These are phyloP conservation scores for Curvularia spicifera DNA, from an alignment of 2,329 filamentous ascomycete species.

Conservation along the genomic window DNA sequence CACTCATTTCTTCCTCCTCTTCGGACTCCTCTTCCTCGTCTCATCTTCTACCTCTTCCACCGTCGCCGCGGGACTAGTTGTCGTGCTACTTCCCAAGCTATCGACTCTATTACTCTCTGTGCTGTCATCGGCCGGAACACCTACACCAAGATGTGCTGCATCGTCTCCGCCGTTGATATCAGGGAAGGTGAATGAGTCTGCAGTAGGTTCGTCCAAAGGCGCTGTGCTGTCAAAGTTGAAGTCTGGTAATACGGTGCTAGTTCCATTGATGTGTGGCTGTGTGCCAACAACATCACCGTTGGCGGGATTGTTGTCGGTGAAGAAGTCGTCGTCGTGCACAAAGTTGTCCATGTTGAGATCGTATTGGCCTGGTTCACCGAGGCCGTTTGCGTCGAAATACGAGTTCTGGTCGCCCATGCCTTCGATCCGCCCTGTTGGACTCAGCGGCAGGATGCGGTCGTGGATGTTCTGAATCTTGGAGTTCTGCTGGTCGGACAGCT, in stretches of 20 bases:
- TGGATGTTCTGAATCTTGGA: conserved; percentile 77
- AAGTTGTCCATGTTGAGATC: conserved; percentile 65
- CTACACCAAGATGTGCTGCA: neutral
- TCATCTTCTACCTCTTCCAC: conserved; percentile 48
- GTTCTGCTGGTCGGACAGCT: conserved; percentile 79
- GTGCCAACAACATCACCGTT: conserved; percentile 7
- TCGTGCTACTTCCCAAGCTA: conserved; percentile 50
- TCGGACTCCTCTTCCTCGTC: conserved; percentile 37
- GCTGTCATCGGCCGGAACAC: conserved; percentile 6
- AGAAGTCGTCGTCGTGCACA: conserved; percentile 63
- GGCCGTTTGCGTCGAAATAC: conserved; percentile 45
- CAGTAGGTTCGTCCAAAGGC: conserved; percentile 16
- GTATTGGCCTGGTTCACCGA: conserved; percentile 48
- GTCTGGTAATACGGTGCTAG: conserved; percentile 2
- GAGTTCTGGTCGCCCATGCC: conserved; percentile 57
- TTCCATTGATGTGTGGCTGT: neutral
- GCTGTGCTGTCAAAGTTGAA: conserved; percentile 11
- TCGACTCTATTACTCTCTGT: conserved; percentile 40
- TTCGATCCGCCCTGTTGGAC: conserved; percentile 78
- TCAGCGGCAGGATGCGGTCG: conserved; percentile 77
- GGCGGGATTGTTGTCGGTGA: conserved; percentile 31
- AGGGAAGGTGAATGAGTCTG: conserved; percentile 7
- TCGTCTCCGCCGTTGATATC: conserved; percentile 19
- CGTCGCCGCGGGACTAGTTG: conserved; percentile 48
- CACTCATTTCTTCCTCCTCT: conserved; percentile 37